Percentiles rank a stretch among this genome's conserved stretches.
These are phyloP conservation scores for Neurospora sp. DNA, from an alignment of 495 filamentous ascomycete genomes.

Conservation along the genomic window DNA sequence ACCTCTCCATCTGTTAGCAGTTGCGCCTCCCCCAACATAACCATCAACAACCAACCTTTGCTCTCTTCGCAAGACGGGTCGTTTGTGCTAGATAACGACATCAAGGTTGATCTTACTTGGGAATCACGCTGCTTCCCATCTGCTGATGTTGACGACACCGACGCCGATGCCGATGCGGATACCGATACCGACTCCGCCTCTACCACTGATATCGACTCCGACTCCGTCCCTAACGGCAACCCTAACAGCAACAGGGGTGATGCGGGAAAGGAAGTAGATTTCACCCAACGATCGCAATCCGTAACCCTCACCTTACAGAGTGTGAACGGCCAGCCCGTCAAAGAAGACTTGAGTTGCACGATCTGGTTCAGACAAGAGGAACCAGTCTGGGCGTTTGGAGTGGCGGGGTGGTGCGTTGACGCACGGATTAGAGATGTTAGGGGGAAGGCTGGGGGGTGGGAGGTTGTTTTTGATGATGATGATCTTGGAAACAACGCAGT, in stretches of 20 bases:
- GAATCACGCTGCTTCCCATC: conserved; percentile 34
- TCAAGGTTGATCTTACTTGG: conserved; percentile 31
- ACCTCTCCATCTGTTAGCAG: too few relatives aligned
- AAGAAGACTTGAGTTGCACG: background rate
- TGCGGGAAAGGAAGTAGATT: background rate
- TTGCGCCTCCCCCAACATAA: conserved; percentile 28
- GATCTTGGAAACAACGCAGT: too few relatives aligned
- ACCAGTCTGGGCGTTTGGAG: background rate
- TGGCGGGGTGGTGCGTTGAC: background rate
- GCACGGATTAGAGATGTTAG: background rate
- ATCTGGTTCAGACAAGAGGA: background rate
- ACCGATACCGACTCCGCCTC: conserved; percentile 35
- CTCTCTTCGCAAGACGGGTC: conserved; percentile 20
- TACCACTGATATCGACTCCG: too few relatives aligned
- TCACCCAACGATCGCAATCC: background rate
- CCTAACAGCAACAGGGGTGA: background rate
- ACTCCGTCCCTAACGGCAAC: background rate
- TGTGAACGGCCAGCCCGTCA: background rate
- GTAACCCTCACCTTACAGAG: background rate
- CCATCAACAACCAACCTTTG: conserved; percentile 24
- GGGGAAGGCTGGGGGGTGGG: background rate
- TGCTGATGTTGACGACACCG: conserved; percentile 29
- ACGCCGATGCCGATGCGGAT: conserved; percentile 32
- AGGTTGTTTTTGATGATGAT: background rate
- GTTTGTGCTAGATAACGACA: conserved; percentile 17